Base-by-base conservation (phyloP, 805 yeast species). In the Grigorovia jiainica region DNA sequence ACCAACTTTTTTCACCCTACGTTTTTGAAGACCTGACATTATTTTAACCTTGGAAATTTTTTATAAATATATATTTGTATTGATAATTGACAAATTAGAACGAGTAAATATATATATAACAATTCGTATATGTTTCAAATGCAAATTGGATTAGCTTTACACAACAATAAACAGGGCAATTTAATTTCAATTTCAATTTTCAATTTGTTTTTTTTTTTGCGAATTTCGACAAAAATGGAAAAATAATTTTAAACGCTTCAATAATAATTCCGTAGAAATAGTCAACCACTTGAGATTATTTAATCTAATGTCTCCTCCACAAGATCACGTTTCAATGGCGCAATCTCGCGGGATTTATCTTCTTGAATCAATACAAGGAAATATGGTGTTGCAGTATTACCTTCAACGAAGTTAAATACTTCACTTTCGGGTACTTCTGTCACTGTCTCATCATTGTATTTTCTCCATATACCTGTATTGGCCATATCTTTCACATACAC, bases 391-490 rank as follows among this genome's bases (percentile, higher is more conserved):
- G 97, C 96, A 0, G 87, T 81, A 57, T 87, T 87, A 0, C 76
- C 79, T 41, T 68, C 75, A 0, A 60, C 66, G 45, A 79, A 78
- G 57, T 83, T 79, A 60, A 80, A 74, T 3, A 84, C 84, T 55
- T 82, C 87, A 5, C 67, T 59, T 18, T 67, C 70, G 1, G 70
- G 65, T 1, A 83, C 96, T 48, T 82, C 94, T 2, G 87, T 77
- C n/a, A 92, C 95, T n/a, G 73, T 71, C 54, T 92, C 97, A 65
- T 92, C 98, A 56, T 92, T 92, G 61, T 92, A 92, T 66, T 87
- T 89, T 47, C 96, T 70, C 75, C 78, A 92, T 17, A 83, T 65
- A 2, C 57, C 58, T 23, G 75, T 72, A 16, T 71, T 69, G 47
- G 72, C 72, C 3, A 78, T 75, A 61, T 92, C 97, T 45, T 75